Percentiles rank a stretch among this genome's conserved stretches.
These are phyloP conservation scores for Syzygium grande DNA, from an alignment of 345 rosid genomes.

Conservation along the genomic window DNA sequence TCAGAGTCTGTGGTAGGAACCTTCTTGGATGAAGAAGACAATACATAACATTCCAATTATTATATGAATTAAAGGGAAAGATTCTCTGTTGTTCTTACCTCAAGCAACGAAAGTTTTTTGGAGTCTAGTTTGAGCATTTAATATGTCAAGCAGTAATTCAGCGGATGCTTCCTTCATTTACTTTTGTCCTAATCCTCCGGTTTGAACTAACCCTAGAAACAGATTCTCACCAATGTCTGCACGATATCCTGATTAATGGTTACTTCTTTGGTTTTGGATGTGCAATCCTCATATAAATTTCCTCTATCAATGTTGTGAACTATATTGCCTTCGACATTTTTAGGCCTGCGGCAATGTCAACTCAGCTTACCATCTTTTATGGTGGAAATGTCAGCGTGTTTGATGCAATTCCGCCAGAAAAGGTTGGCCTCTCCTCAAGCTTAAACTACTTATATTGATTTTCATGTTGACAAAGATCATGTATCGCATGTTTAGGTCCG, in stretches of 20 bases:
- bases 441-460: neutral
- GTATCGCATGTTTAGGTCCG: conserved; percentile 28
- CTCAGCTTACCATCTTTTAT: conserved; percentile 80
- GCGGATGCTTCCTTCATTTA: neutral
- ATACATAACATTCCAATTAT: neutral
- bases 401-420: conserved; percentile 57
- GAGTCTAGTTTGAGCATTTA: neutral
- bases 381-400: conserved; percentile 68
- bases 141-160: neutral
- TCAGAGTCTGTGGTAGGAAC: neutral
- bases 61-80: neutral
- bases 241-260: neutral
- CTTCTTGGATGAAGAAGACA: neutral
- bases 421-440: conserved; percentile 28
- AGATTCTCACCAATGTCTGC: neutral
- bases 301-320: neutral
- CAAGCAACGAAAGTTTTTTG: neutral
- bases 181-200: neutral
- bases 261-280: neutral
- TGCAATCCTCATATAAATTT: neutral
- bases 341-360: conserved; percentile 23
- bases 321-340: neutral
- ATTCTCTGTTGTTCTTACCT: neutral
- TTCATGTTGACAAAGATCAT: neutral
- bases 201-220: neutral